Evolutionary conservation across 2,329 filamentous ascomycete species (phyloP), one percentile per base, ranked within the genome.

Genomic region (Domatiomyces globalis): DNA sequence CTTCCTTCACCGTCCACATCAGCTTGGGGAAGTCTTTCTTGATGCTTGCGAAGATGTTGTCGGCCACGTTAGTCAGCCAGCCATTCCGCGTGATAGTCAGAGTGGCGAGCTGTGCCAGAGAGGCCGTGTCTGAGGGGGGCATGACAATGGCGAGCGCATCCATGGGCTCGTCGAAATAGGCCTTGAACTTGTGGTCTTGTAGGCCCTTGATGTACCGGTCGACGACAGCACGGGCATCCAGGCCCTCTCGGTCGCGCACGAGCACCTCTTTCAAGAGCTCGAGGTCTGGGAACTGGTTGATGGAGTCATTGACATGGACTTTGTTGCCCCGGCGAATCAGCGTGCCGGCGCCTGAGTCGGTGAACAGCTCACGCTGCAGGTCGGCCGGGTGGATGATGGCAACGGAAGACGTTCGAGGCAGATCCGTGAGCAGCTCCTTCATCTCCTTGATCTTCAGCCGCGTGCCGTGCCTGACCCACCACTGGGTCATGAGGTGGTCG

Each of bases 401-500:
- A 48, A 98, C 90, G 62, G 87, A 94, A 17, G 90, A 95, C 51
- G 86, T 90, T 61, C 87, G 83, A 49, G 92, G 92, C 17, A 98
- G 79, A 48, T 85, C 83, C 61, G 87, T 86, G 49, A 98, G 73
- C 25, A 98, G 78, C 53, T 94, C 88, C 75, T 95, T 94, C 71
- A 94, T 94, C 72, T 98, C 88, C 71, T 85, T 87, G 69, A 98
- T 96, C 81, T 98, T 98, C 58, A 96, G 77, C 56, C 89, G 80
- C 39, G 90, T 96, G 56, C 92, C 92, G 66, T 92, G 94, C 64
- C 87, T 83, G 68, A 94, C 92, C 92, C 90, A 98, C 61, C 85
- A 81, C 71, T 95, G 87, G 52, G 81, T 77, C 87, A 96, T 95
- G 63, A 95, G 78, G 64, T 86, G 78, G 53, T 94, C 87, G 63